Conservation (phyloP, 2,329 filamentous ascomycete genomes). For the Botrytis sinoallii region DNA sequence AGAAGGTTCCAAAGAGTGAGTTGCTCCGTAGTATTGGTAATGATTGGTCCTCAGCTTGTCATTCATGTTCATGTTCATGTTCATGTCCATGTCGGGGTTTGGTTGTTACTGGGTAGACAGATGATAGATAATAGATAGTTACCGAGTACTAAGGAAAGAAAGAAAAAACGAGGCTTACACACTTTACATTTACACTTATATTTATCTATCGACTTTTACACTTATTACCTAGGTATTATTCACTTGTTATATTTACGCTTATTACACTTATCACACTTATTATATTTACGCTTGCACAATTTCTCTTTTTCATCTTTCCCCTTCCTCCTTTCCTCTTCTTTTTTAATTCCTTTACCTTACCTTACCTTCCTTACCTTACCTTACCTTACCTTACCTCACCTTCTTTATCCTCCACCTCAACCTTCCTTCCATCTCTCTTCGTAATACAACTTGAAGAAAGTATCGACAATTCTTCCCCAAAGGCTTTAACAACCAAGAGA, state of each 20-base stretch:
- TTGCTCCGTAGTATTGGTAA: background rate
- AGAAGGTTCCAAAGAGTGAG: background rate
- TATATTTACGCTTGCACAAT: constrained; percentile 1
- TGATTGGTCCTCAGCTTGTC: background rate
- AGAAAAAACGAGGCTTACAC: background rate
- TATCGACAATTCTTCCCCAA: background rate
- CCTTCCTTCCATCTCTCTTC: constrained; percentile 19
- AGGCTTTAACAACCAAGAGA: background rate
- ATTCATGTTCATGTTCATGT: background rate
- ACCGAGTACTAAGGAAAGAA: background rate
- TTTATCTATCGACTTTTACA: background rate
- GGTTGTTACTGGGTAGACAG: background rate
- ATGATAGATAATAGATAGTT: background rate
- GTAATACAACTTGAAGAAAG: constrained; percentile 15
- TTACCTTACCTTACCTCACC: background rate
- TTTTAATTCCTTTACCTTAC: background rate
- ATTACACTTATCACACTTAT: background rate
- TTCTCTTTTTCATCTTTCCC: background rate
- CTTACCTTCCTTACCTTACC: background rate
- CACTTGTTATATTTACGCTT: background rate
- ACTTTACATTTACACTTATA: background rate
- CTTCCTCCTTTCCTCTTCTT: background rate
- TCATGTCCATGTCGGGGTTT: background rate
- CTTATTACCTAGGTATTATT: background rate
- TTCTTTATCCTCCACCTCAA: constrained; percentile 5